Conservation (phyloP, 192 early-diverging fungal genomes). For the Mortierella hygrophila region DNA sequence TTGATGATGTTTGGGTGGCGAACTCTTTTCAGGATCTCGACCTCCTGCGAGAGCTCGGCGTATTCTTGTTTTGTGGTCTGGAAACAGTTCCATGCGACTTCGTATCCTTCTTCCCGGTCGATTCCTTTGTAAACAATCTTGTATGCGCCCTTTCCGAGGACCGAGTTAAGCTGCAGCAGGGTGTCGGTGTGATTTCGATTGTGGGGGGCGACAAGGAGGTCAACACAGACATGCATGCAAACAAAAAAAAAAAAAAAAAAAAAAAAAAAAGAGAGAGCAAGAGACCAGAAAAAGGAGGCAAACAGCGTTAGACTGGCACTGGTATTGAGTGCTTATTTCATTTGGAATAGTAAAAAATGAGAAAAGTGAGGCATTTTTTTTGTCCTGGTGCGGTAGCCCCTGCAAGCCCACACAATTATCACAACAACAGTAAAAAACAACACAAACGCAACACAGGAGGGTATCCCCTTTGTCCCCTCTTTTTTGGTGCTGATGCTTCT, state of each 20-base stretch:
- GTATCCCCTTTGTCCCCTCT: constrained; percentile 2
- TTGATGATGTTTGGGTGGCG: constrained; percentile 88
- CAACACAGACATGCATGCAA: neutral
- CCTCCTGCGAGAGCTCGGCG: constrained; percentile 78
- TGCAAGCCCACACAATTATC: neutral
- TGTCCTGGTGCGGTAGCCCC: neutral
- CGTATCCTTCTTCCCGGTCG: constrained; percentile 90
- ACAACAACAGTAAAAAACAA: constrained; percentile 28
- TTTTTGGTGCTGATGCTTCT: neutral
- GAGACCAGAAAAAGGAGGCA: constrained; percentile 13
- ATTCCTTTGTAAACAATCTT: constrained; percentile 91
- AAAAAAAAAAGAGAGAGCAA: neutral
- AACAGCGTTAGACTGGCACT: constrained; percentile 18
- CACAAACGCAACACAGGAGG: neutral
- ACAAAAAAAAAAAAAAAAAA: neutral
- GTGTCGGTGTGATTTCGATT: neutral
- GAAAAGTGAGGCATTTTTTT: constrained; percentile 51
- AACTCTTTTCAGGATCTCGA: constrained; percentile 83
- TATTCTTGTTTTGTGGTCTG: constrained; percentile 83
- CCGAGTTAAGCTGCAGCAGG: constrained; percentile 60
- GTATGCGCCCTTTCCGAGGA: constrained; percentile 87
- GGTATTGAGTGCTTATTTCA: neutral
- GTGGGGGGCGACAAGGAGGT: constrained; percentile 1
- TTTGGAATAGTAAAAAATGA: neutral
- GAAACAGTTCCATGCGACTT: constrained; percentile 92